Base-by-base conservation (phyloP, 495 filamentous ascomycete genomes). In the Terfezia boudieri region DNA sequence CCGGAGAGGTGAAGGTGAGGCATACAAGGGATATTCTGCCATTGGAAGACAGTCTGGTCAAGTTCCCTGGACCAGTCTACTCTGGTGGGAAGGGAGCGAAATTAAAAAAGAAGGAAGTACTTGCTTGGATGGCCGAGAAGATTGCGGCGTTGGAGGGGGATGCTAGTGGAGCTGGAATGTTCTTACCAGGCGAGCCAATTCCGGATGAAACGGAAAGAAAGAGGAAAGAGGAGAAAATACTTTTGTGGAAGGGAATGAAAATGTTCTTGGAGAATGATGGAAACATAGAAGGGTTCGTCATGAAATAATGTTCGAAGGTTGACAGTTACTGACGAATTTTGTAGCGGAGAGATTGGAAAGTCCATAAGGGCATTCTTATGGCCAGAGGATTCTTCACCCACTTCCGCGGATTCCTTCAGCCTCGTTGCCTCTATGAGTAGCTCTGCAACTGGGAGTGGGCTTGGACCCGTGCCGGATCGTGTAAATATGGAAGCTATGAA, bases 61-160 rank as follows among this genome's bases (percentile, higher is more conserved):
- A 77, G 57, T 94, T 96, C 63, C 92, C 92, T 1, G 92, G 92
- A 0, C 89, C 92, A 16, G 70, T 95, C 9, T 65, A 59, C 63
- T 55, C 49, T 2, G 63, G 63, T 35, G 53, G 53, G 9, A 86
- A 79, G 69, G 71, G 77, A 36, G 95, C 57, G 26, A 65, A 96
- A 63, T 77, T 78, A 0, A 95, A 89, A 73, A 99, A 96, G 71
- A 96, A 96, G 68, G 92, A 99, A 54, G 74, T 83, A 4, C 54
- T 88, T 38, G 67, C 80, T 5, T 99, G 92, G 90, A 71, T 99
- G 36, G 78, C 70, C 3, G 71, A 73, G 58, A 82, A 79, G 43
- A 85, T 94, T 58, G 77, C 78, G 11, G 72, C 67, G 6, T 68
- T 95, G 26, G 85, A 88, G 66, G 74, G 73, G 22, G 73, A 72